Percentiles rank a stretch among this genome's conserved stretches.
Conservation (phyloP, 148 eudicot genomes). For the Chenopodium quinoa region DNA sequence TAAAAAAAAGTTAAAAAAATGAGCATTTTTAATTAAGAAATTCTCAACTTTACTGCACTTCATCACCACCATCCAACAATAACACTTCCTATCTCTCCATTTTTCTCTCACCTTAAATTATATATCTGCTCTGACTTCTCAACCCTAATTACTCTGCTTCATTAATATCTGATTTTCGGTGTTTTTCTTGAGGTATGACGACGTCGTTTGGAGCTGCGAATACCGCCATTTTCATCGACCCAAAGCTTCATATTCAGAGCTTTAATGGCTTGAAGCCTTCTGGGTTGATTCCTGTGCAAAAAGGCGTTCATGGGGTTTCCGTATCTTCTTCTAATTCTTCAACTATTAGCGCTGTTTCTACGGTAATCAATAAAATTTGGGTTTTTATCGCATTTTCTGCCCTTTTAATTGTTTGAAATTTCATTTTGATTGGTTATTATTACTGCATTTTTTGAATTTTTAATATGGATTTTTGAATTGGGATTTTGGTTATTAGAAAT, state of each 20-base stretch:
- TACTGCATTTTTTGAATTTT: background rate
- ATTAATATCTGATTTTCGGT: background rate
- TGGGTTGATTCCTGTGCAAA: conserved; percentile 24
- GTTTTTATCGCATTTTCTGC: background rate
- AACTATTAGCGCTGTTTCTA: conserved; percentile 57
- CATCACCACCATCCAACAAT: conserved; percentile 23
- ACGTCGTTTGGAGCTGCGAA: conserved; percentile 58
- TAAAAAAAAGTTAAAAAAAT: background rate
- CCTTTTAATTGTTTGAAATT: background rate
- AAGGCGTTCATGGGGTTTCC: conserved; percentile 32
- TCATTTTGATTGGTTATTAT: background rate
- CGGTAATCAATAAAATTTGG: conserved; percentile 40
- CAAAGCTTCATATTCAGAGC: conserved; percentile 45
- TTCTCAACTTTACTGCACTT: conserved; percentile 3
- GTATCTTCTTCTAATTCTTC: conserved; percentile 37
- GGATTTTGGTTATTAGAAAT: background rate
- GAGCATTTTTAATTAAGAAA: background rate
- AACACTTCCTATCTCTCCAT: conserved; percentile 6
- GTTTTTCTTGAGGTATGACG: conserved; percentile 34
- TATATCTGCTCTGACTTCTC: conserved; percentile 1
- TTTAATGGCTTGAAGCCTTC: conserved; percentile 47
- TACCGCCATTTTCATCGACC: conserved; percentile 41
- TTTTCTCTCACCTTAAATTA: conserved; percentile 8
- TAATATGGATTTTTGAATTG: background rate
- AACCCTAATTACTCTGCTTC: conserved; percentile 5